A percentile compares a stretch with the other conserved stretches of the same genome.
These are phyloP conservation scores for Chrysoporthe austroafricana DNA, from an alignment of 2,329 filamentous ascomycete species.

Conservation along the genomic window DNA sequence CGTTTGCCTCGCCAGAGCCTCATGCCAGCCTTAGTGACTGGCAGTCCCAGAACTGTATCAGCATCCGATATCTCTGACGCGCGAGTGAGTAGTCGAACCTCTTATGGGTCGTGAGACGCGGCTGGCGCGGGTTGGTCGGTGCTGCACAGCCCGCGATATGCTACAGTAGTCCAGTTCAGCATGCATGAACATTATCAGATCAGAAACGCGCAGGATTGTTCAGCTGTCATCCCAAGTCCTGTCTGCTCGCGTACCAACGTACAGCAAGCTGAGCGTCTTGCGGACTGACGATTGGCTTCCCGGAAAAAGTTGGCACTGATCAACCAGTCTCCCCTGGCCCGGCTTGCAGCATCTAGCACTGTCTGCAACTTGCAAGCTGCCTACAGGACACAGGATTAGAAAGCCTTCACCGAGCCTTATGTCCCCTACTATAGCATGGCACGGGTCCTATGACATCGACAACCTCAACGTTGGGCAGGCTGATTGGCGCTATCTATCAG, in stretches of 20 bases:
- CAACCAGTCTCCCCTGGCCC: neutral
- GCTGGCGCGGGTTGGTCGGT: neutral
- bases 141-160: constrained; percentile 4
- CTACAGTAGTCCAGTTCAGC: neutral
- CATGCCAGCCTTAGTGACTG: neutral
- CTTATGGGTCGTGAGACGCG: neutral
- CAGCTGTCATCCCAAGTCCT: neutral
- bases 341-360: neutral
- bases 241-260: neutral
- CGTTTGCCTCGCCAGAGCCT: neutral
- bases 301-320: neutral
- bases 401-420: neutral
- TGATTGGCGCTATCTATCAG: constrained; percentile 9
- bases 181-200: neutral
- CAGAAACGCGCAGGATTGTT: neutral
- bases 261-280: neutral
- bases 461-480: neutral
- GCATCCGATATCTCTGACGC: neutral
- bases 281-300: neutral
- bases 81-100: neutral
- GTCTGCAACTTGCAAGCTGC: neutral
- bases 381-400: no score
- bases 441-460: neutral
- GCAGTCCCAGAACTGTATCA: neutral
- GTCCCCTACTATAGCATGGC: neutral